Percentiles rank a stretch among this genome's conserved stretches.
phyloP scores from a whole-genome alignment of 345 rosid species.

The Chamaenerion angustifolium region DNA sequence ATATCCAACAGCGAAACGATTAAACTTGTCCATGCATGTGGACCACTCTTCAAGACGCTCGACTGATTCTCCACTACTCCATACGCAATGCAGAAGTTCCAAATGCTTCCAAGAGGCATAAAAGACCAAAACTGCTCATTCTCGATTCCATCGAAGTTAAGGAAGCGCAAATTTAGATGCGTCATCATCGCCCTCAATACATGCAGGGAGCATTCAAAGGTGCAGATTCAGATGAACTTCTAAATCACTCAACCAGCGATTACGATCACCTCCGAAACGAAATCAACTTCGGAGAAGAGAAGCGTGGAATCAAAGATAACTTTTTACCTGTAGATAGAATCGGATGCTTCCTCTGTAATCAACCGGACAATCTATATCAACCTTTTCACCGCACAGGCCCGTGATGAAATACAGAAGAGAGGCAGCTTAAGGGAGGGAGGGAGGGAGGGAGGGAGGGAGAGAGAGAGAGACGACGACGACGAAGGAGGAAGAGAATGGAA shows the following conservation, averaged over 20 bases:
- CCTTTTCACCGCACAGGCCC: not conserved
- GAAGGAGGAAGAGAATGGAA: not conserved
- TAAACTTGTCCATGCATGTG: too few species aligned
- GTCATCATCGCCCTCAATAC: not conserved
- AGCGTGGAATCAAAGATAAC: not conserved
- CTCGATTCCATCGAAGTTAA: not conserved
- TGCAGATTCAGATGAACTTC: not conserved
- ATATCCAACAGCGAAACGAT: too few species aligned
- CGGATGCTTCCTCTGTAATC: slow-evolving; percentile 1
- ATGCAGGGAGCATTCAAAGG: not conserved
- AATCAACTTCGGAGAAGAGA: not conserved
- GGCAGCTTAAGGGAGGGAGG: too few species aligned
- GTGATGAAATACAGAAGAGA: not conserved
- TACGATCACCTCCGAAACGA: not conserved
- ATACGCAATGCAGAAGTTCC: not conserved
- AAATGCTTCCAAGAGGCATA: too few species aligned
- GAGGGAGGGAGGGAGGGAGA: too few species aligned
- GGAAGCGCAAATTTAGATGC: slow-evolving; percentile 2
- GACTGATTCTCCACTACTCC: not conserved
- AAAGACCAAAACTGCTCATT: not conserved
- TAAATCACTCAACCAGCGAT: not conserved
- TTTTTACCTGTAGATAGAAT: not conserved
- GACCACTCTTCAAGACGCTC: too few species aligned
- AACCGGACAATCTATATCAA: slow-evolving; percentile 1
- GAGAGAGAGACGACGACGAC: not conserved